Evolutionary conservation across 2,329 filamentous ascomycete genomes (phyloP).

Genomic region (Fusarium brevicatenulatum): DNA sequence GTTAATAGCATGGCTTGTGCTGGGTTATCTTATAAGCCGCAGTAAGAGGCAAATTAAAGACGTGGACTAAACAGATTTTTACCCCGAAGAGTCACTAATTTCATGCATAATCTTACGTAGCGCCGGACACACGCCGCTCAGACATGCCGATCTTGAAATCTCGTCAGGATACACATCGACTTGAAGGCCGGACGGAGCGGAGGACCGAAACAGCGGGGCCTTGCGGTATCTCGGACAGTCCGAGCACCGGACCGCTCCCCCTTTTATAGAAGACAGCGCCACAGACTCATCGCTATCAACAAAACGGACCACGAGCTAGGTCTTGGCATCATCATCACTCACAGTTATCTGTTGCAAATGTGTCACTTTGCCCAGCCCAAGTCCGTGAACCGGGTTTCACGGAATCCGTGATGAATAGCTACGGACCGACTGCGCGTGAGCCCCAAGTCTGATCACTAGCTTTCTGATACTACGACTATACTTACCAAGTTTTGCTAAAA

Average conservation of each 20-base stretch:
- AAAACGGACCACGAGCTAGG: fast-evolving
- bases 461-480: too few species aligned
- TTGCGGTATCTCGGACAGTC: slow-evolving; percentile 18
- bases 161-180: not conserved
- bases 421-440: too few species aligned
- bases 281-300: not conserved
- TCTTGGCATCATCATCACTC: not conserved
- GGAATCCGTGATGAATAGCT: too few species aligned
- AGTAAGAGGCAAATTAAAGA: not conserved
- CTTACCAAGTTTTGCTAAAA: too few species aligned
- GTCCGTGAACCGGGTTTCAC: not conserved
- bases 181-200: not conserved
- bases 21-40: not conserved
- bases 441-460: not conserved
- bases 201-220: slow-evolving; percentile 1
- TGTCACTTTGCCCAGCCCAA: not conserved
- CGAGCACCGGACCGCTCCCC: not conserved
- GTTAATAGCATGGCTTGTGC: not conserved
- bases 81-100: not conserved
- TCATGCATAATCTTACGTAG: not conserved
- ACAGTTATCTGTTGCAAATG: fast-evolving
- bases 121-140: not conserved
- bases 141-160: not conserved
- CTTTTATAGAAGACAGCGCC: not conserved
- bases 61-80: not conserved